These are phyloP conservation scores for Podospora pseudopauciseta DNA, from an alignment of 495 filamentous ascomycete species.

Conservation along the genomic window DNA sequence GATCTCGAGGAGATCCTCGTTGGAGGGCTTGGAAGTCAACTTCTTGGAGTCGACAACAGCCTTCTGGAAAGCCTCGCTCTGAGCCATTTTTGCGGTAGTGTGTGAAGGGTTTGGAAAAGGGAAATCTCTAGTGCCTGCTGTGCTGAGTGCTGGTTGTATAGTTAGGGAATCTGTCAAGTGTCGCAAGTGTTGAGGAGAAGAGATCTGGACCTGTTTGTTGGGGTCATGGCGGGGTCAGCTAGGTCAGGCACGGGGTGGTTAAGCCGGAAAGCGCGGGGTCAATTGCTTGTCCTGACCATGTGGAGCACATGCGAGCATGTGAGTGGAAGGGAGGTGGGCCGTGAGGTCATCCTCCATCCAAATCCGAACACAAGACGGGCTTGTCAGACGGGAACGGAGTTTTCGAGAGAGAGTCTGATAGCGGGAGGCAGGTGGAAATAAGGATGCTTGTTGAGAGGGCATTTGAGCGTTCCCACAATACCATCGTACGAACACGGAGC, in stretches of 20 bases:
- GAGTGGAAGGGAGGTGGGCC: neutral
- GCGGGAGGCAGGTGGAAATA: neutral
- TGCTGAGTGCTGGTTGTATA: neutral
- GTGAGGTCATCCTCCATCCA: neutral
- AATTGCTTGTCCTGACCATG: neutral
- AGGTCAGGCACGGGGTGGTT: conserved; percentile 12
- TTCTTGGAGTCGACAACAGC: conserved; percentile 63
- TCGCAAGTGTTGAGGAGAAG: conserved; percentile 15
- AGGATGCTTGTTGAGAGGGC: neutral
- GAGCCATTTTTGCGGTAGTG: conserved; percentile 16
- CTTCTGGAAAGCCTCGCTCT: conserved; percentile 53
- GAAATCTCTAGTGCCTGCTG: conserved; percentile 32
- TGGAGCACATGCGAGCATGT: neutral
- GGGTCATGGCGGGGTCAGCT: conserved; percentile 12
- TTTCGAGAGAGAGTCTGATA: neutral
- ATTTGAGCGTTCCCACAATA: neutral
- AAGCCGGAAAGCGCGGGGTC: neutral
- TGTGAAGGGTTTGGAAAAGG: neutral
- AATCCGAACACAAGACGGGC: neutral
- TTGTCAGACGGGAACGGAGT: neutral
- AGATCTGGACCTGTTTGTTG: conserved; percentile 15
- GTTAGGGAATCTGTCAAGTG: neutral
- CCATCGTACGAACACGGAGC: neutral
- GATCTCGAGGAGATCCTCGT: conserved; percentile 54
- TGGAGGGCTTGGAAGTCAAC: conserved; percentile 56